Conservation (phyloP, 805 yeast genomes). For the Sugiyamaella americana region DNA sequence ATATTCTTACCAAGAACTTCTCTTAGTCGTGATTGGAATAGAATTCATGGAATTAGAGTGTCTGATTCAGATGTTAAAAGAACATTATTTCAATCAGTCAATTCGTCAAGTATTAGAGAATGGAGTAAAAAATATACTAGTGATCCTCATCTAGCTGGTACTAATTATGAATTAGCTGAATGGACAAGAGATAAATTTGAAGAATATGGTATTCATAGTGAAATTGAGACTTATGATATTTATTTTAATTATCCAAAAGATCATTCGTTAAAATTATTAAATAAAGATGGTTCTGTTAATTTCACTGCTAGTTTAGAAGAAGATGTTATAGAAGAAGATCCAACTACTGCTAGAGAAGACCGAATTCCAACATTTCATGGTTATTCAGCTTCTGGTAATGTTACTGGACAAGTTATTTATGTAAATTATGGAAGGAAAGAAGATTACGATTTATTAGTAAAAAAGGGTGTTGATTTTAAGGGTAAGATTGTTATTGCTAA, state of each 20-base stretch:
- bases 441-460: constrained; percentile 48
- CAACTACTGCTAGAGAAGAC: constrained; percentile 40
- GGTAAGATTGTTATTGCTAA: constrained; percentile 62
- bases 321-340: constrained; percentile 48
- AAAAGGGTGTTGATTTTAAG: constrained; percentile 43
- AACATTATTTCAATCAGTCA: constrained; percentile 42
- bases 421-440: constrained; percentile 62
- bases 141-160: constrained; percentile 51
- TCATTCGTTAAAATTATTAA: constrained; percentile 43
- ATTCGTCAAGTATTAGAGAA: constrained; percentile 35
- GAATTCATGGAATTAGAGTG: constrained; percentile 60
- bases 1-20: constrained; percentile 83
- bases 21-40: constrained; percentile 67
- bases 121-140: constrained; percentile 51
- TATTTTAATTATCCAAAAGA: constrained; percentile 58
- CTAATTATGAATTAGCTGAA: constrained; percentile 36
- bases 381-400: constrained; percentile 70
- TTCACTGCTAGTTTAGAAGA: constrained; percentile 51
- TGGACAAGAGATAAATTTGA: constrained; percentile 55
- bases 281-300: constrained; percentile 30
- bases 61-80: constrained; percentile 69
- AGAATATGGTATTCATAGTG: constrained; percentile 52
- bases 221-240: constrained; percentile 53
- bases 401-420: constrained; percentile 57
- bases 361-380: constrained; percentile 70